These are phyloP conservation scores for Phalaenopsis aphrodite DNA, from an alignment of 106 monocot species.

Conservation along the genomic window DNA sequence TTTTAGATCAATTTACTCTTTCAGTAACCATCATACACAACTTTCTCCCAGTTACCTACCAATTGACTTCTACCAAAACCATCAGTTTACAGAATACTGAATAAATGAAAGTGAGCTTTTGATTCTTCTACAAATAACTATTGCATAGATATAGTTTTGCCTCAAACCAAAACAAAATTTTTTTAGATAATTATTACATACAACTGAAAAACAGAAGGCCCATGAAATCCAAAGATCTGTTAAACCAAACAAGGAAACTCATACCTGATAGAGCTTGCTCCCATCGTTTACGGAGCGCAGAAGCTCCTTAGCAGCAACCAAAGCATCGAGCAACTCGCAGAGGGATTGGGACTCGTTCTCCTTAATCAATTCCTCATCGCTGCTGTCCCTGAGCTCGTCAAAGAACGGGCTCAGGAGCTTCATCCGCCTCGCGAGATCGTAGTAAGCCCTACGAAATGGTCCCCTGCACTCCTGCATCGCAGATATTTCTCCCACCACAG, in stretches of 20 bases:
- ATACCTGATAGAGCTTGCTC: slow-evolving; percentile 89
- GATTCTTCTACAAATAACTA: background rate
- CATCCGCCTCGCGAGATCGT: slow-evolving; percentile 55
- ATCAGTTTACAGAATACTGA: slow-evolving; percentile 1
- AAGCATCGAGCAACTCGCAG: slow-evolving; percentile 18
- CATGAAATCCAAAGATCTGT: background rate
- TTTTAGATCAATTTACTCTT: background rate
- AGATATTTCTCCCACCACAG: slow-evolving; percentile 41
- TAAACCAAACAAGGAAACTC: background rate
- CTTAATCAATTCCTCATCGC: slow-evolving; percentile 1
- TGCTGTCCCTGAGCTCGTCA: slow-evolving; percentile 59
- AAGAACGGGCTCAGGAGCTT: slow-evolving; percentile 74
- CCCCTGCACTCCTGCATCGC: slow-evolving; percentile 64
- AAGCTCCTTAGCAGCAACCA: slow-evolving; percentile 46
- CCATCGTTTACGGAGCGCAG: slow-evolving; percentile 46
- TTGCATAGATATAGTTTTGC: background rate
- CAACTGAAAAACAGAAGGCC: background rate
- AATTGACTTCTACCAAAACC: slow-evolving; percentile 3
- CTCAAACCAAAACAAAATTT: background rate
- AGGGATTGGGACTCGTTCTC: slow-evolving; percentile 21
- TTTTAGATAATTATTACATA: background rate
- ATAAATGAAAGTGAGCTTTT: background rate
- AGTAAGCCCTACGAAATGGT: slow-evolving; percentile 46
- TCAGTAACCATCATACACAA: background rate
- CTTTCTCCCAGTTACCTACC: background rate